Percentiles rank a stretch among this genome's conserved stretches.
phyloP scores from a whole-genome alignment of 192 early-diverging fungal species.

The Mortierella hygrophila region DNA sequence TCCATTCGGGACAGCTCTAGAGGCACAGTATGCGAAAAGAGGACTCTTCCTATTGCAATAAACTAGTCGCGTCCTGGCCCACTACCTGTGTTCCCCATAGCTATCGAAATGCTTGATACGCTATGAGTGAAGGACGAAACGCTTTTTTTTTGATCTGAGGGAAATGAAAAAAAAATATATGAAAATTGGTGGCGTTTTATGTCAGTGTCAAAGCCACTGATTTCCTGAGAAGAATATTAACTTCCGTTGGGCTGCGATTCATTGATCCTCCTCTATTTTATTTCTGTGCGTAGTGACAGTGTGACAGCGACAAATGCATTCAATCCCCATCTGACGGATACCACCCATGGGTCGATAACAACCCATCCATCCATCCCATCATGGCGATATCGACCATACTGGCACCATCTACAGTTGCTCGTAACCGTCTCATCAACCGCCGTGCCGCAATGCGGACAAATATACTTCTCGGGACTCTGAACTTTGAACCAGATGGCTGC shows the following conservation, averaged over 20 bases:
- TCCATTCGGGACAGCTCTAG: too few species aligned
- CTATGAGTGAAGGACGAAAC: too few species aligned
- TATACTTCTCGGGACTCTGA: neutral
- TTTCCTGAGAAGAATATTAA: neutral
- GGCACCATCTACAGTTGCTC: neutral
- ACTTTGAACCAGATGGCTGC: neutral
- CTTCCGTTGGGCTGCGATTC: neutral
- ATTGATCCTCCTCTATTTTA: conserved; percentile 9
- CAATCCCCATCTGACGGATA: neutral
- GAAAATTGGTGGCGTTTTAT: too few species aligned
- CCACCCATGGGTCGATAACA: neutral
- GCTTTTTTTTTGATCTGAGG: too few species aligned
- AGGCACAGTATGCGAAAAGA: too few species aligned
- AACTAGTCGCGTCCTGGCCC: too few species aligned
- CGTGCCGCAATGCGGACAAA: neutral
- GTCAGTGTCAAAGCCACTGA: neutral
- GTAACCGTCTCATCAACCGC: neutral
- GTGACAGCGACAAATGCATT: neutral
- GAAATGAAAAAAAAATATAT: too few species aligned
- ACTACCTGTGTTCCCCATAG: too few species aligned
- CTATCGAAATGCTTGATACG: too few species aligned
- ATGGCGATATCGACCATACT: neutral
- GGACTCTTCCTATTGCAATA: too few species aligned
- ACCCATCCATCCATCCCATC: conserved; percentile 1
- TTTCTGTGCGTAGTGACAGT: neutral